phyloP scores from a whole-genome alignment of 805 yeast species.

The Yarrowia sp. region DNA sequence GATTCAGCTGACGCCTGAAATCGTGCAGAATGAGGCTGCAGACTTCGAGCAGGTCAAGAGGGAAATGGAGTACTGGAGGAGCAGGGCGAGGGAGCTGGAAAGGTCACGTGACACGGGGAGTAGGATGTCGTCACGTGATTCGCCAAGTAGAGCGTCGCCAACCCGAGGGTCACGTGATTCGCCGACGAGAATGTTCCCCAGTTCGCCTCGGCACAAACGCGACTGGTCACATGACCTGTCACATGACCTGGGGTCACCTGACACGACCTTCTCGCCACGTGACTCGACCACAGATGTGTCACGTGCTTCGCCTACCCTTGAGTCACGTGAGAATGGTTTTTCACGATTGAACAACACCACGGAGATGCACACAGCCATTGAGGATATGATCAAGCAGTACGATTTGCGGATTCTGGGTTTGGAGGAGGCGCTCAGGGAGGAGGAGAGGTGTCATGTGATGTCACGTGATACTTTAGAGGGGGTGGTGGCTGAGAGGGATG shows the following conservation, averaged over 20 bases:
- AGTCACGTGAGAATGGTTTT: not conserved
- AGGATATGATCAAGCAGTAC: slow-evolving; percentile 21
- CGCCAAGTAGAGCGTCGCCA: not conserved
- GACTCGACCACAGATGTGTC: slow-evolving; percentile 4
- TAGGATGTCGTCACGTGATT: not conserved
- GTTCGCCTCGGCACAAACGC: not conserved
- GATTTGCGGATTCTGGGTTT: not conserved
- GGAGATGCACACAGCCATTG: slow-evolving; percentile 14
- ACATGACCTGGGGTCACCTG: not conserved
- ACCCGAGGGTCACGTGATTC: not conserved
- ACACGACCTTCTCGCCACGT: not conserved
- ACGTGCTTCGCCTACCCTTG: not conserved
- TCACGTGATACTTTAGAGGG: not conserved
- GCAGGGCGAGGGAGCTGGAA: not conserved
- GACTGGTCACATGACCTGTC: not conserved
- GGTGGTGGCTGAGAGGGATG: not conserved
- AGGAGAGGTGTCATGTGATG: not conserved
- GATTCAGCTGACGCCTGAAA: slow-evolving; percentile 34
- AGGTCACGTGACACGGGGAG: not conserved
- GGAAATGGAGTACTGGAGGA: slow-evolving; percentile 31
- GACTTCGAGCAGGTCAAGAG: slow-evolving; percentile 30
- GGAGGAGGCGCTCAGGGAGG: not conserved
- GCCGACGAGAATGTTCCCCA: not conserved
- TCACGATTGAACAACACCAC: slow-evolving; percentile 1
- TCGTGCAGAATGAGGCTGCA: slow-evolving; percentile 29